Conservation (phyloP, 1,284 basidiomycete species). For the Microbotryum scabiosae region DNA sequence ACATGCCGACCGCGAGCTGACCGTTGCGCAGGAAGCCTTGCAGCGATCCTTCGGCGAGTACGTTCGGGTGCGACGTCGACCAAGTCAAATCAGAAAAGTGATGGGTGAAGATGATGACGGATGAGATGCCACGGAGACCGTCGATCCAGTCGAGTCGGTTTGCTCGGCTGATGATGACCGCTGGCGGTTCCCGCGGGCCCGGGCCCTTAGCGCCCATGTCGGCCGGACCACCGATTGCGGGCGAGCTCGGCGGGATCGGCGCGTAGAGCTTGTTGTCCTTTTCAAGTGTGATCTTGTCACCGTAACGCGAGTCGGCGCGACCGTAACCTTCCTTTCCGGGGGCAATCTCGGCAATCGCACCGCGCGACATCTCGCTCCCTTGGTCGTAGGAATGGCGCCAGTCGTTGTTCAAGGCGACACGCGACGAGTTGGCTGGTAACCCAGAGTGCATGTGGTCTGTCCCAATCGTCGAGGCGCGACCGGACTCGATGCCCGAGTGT, state of each 20-base stretch:
- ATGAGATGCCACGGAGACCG: constrained; percentile 41
- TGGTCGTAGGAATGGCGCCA: constrained; percentile 37
- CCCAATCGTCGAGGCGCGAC: constrained; percentile 38
- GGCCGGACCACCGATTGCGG: constrained; percentile 26
- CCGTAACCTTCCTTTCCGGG: constrained; percentile 34
- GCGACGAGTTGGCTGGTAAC: constrained; percentile 37
- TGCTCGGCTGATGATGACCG: constrained; percentile 35
- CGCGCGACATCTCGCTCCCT: constrained; percentile 30
- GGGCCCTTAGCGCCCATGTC: constrained; percentile 2
- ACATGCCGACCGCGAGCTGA: constrained; percentile 38
- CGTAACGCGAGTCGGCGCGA: constrained; percentile 23
- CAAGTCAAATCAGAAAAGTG: constrained; percentile 42
- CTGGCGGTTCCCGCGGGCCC: constrained; percentile 26
- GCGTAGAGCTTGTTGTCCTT: constrained; percentile 30
- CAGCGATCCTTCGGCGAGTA: constrained; percentile 38
- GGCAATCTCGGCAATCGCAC: constrained; percentile 28
- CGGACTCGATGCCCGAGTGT: constrained; percentile 33
- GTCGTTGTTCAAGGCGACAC: constrained; percentile 38
- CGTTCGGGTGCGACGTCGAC: constrained; percentile 37
- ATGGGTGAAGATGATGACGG: constrained; percentile 42
- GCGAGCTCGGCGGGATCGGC: constrained; percentile 32
- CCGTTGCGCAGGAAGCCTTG: constrained; percentile 38
- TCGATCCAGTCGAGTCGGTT: constrained; percentile 43
- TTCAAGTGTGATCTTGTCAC: constrained; percentile 22
- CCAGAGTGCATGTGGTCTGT: constrained; percentile 32